Evolutionary conservation across 306 rosid genomes (phyloP), one percentile per base, ranked within the genome.

Genomic region (Begonia masoniana): DNA sequence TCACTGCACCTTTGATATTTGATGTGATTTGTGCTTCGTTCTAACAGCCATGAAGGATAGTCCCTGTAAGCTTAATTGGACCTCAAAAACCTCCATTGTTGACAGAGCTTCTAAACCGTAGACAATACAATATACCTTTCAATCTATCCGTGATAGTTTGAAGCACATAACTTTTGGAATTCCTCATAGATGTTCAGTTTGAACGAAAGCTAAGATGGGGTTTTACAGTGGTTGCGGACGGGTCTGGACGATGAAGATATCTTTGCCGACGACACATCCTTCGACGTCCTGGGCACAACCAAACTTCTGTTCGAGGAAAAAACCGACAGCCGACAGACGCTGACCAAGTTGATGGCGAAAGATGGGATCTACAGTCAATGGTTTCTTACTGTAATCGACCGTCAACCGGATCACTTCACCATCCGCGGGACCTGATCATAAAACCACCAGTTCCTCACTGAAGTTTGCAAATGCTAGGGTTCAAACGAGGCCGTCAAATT

Each of bases 381-480:
- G 77, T 64, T 91, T 86, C 76, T 86, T 81, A 78, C 96, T 83
- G 76, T 83, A 91, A 75, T 91, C 96, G 57, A 91, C 88, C 2
- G 84, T 86, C 76, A 77, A 68, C 74, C 53, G 88, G 69, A 82
- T 54, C 66, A 91, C 86, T 64, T 86, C 93, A 31, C 96, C 96
- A 50, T 91, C 92, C 3, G 96, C 96, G 56, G 84, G 84, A 43
- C 88, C 88, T 9, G 82, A 74, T 65, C 78, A 78, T 15, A 73
- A 83, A 35, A 87, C 84, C 65, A 71, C 67, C 67, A 91, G 55
- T 67, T 91, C 99, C 87, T 86, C 84, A 13, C 96, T 86, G 58
- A 91, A 91, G 71, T 91, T 91, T 7, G 95, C 99, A 61, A 86
- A 91, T 47, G 96, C 85, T 59, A 81, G 72, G 0, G 96, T 86